Evolutionary conservation across 306 rosid genomes (phyloP).

Genomic region (Inga laurina): DNA sequence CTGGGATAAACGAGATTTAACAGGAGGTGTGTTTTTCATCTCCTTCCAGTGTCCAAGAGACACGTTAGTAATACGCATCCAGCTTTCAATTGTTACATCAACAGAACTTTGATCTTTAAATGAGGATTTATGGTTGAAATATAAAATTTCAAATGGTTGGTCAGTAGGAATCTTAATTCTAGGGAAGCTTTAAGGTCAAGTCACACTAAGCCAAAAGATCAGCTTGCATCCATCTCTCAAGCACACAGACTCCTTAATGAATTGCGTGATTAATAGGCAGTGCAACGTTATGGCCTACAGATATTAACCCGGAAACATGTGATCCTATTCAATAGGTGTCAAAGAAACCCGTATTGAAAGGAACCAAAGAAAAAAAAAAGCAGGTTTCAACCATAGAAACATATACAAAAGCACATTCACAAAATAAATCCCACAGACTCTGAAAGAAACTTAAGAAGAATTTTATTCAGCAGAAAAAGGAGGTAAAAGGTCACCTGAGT

Average conservation of each 20-base stretch:
- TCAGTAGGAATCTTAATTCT: not conserved
- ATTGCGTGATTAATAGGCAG: not conserved
- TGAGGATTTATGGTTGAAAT: not conserved
- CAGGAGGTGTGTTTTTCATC: not conserved
- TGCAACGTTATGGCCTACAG: not conserved
- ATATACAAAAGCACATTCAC: not conserved
- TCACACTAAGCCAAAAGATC: constrained; percentile 12
- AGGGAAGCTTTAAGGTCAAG: not conserved
- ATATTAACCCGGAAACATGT: not conserved
- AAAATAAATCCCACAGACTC: not conserved
- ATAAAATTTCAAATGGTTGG: not conserved
- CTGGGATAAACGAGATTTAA: not conserved
- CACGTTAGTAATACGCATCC: not conserved
- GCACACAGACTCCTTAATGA: not conserved
- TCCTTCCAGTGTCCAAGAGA: not conserved
- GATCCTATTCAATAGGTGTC: not conserved
- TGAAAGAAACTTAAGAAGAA: not conserved
- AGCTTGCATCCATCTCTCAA: not conserved
- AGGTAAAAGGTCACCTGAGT: constrained; percentile 57
- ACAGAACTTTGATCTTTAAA: not conserved
- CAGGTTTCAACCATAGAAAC: not conserved
- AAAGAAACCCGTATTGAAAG: not conserved
- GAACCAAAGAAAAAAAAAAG: not conserved
- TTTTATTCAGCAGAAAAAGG: not conserved
- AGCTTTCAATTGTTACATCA: not conserved